Base-by-base conservation (phyloP, 129 eudicot genomes). In the Daucus carota region DNA sequence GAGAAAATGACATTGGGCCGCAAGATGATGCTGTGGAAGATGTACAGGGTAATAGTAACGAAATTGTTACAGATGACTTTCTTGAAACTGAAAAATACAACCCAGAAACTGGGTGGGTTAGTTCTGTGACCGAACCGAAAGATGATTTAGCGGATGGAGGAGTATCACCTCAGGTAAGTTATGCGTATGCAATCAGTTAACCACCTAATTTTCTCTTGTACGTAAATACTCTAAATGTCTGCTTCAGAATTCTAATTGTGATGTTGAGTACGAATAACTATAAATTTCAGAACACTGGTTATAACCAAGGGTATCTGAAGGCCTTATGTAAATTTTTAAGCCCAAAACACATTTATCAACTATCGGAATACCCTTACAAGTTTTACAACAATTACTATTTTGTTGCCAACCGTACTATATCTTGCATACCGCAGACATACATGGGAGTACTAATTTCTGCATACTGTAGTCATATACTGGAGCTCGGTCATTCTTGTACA, bases 61-160 rank as follows among this genome's bases (percentile, higher is more conserved):
- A 80, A 62, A 34, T 80, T 70, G 73, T 73, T 45, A 87, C 84
- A n/a, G 89, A 87, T n/a, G 90, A 83, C 62, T 78, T 81, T 59
- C 83, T 88, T 79, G 96, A 90, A 86, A 83, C 78, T 73, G 86
- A 90, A 82, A 88, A 80, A 48, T 82, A 78, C 73, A 57, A 77
- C 50, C 84, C 86, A 13, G 20, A 78, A 42, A 50, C 45, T 75
- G 92, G 90, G 57, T 86, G 92, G 92, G 77, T 84, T 77, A 78
- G 86, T 71, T 65, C 67, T 74, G 60, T 67, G 38, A 68, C 29
- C 73, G 77, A 62, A 52, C 74, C 89, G 60, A 57, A 76, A 20
- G 63, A 14, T n/a, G 80, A 60, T 45, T 60, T 72, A 44, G 70
- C 47, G 74, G 82, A 75, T 59, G 52, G 66, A 60, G 72, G 62